Conservation (phyloP, 495 filamentous ascomycete genomes). For the Cudoniella acicularis region DNA sequence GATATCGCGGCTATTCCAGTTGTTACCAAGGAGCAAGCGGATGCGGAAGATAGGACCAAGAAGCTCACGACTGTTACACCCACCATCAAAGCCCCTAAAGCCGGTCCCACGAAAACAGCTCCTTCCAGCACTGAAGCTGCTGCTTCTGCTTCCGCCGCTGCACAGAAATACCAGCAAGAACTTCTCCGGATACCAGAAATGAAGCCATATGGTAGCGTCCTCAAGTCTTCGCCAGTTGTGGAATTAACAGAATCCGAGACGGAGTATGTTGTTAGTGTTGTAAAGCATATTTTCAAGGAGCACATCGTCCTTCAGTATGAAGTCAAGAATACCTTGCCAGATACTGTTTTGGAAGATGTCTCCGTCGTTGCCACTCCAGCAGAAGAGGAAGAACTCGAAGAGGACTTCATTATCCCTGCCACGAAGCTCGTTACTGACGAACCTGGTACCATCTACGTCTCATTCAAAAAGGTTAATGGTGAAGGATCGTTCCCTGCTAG, state of each 20-base stretch:
- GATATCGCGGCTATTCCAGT: conserved; percentile 89
- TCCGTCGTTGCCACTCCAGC: conserved; percentile 81
- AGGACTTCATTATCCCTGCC: conserved; percentile 91
- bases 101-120: conserved; percentile 73
- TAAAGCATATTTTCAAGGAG: conserved; percentile 98
- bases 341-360: conserved; percentile 86
- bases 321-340: conserved; percentile 93
- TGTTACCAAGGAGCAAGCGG: conserved; percentile 90
- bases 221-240: conserved; percentile 82
- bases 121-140: conserved; percentile 64
- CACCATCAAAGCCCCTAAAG: conserved; percentile 88
- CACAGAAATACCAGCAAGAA: conserved; percentile 83
- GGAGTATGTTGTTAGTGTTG: conserved; percentile 88
- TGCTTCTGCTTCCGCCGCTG: conserved; percentile 67
- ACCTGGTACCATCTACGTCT: conserved; percentile 90
- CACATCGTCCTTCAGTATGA: conserved; percentile 96
- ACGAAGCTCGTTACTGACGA: conserved; percentile 75
- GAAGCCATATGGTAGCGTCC: conserved; percentile 77
- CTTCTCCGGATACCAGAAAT: conserved; percentile 87
- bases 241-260: conserved; percentile 96
- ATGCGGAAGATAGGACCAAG: conserved; percentile 95
- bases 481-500: conserved; percentile 67
- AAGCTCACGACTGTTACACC: conserved; percentile 90
- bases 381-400: conserved; percentile 76
- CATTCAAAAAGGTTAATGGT: conserved; percentile 78